phyloP scores from a whole-genome alignment of 257 asterid genomes.

The Penstemon barbatus region DNA sequence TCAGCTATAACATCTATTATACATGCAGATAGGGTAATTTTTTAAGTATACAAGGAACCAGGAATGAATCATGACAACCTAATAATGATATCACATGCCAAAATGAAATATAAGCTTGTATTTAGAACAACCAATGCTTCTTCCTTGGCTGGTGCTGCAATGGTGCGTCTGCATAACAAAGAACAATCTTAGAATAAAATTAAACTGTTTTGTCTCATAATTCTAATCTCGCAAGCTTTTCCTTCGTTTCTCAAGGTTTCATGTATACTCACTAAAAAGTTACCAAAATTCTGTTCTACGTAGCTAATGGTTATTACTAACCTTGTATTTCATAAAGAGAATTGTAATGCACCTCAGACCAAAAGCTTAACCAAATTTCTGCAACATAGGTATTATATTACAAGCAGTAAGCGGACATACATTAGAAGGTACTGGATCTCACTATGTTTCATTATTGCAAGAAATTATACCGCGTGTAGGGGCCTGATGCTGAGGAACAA shows the following conservation, averaged over 20 bases:
- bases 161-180: conserved; percentile 43
- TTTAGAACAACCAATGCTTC: conserved; percentile 60
- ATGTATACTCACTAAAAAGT: background rate
- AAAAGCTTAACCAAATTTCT: conserved; percentile 75
- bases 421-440: background rate
- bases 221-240: background rate
- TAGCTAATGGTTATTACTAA: conserved; percentile 24
- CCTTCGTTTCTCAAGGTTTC: background rate
- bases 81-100: too few species aligned
- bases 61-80: too few species aligned
- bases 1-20: too few species aligned
- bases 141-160: conserved; percentile 40
- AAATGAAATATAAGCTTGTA: background rate
- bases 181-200: conserved; percentile 13
- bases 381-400: conserved; percentile 26
- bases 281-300: background rate
- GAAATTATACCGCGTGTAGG: conserved; percentile 53
- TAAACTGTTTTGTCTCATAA: background rate
- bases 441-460: conserved; percentile 1
- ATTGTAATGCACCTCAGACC: conserved; percentile 74
- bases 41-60: too few species aligned
- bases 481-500: conserved; percentile 49
- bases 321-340: conserved; percentile 62
- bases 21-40: too few species aligned
- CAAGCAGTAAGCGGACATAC: background rate